Percentiles rank a stretch among this genome's conserved stretches.
phyloP scores from a whole-genome alignment of 1,284 basidiomycete species.

The Mycosarcoma maydis region DNA sequence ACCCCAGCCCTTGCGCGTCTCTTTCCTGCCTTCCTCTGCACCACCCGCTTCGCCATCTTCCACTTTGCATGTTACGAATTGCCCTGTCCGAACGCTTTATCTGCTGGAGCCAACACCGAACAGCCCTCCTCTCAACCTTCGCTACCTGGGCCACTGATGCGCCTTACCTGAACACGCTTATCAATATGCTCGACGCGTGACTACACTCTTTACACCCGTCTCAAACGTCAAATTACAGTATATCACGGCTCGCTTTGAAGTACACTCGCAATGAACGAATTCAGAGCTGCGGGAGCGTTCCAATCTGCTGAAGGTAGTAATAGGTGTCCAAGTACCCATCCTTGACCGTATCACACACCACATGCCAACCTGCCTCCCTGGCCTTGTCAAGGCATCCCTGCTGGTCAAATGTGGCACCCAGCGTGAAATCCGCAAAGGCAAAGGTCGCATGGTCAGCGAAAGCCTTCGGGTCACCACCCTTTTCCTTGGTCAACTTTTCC shows the following conservation, averaged over 20 bases:
- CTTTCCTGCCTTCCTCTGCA: too few species aligned
- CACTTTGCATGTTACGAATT: too few species aligned
- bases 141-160: too few species aligned
- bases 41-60: too few species aligned
- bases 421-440: slow-evolving; percentile 42
- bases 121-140: too few species aligned
- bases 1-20: too few species aligned
- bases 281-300: slow-evolving; percentile 29
- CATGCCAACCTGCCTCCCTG: slow-evolving; percentile 29
- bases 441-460: slow-evolving; percentile 40
- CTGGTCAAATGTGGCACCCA: slow-evolving; percentile 44
- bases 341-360: slow-evolving; percentile 41
- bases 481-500: slow-evolving; percentile 35
- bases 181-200: too few species aligned
- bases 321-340: slow-evolving; percentile 43
- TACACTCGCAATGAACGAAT: neutral
- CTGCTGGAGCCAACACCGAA: too few species aligned
- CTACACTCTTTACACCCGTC: too few species aligned
- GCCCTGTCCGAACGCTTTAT: too few species aligned
- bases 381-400: slow-evolving; percentile 38
- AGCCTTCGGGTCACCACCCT: slow-evolving; percentile 31
- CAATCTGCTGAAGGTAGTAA: slow-evolving; percentile 37
- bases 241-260: neutral
- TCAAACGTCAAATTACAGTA: too few species aligned
- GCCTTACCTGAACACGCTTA: too few species aligned